Percentiles rank a stretch among this genome's conserved stretches.
Conservation (phyloP, 1,284 basidiomycete species). For the Fomitiporia mediterranea region DNA sequence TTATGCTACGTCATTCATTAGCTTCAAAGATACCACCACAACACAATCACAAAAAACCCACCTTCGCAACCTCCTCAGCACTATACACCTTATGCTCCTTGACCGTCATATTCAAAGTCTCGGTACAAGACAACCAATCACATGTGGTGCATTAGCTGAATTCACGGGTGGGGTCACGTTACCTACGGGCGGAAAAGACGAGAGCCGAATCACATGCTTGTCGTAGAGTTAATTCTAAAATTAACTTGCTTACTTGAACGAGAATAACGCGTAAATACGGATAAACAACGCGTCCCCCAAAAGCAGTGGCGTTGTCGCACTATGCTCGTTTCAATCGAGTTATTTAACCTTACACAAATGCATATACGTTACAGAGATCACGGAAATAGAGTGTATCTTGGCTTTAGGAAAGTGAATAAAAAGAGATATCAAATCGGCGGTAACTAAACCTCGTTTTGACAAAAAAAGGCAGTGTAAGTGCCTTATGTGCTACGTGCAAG, state of each 20-base stretch:
- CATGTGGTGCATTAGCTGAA: background rate
- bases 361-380: too few relatives aligned
- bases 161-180: background rate
- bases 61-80: slow-evolving; percentile 51
- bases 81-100: slow-evolving; percentile 36
- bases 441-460: too few relatives aligned
- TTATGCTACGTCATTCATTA: slow-evolving; percentile 52
- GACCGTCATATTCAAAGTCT: background rate
- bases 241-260: too few relatives aligned
- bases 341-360: too few relatives aligned
- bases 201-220: background rate
- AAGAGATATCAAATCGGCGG: too few relatives aligned
- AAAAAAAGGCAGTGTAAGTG: too few relatives aligned
- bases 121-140: background rate
- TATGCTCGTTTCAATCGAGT: too few relatives aligned
- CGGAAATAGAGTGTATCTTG: too few relatives aligned
- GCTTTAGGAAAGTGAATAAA: too few relatives aligned
- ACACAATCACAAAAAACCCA: slow-evolving; percentile 24
- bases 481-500: too few relatives aligned
- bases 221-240: too few relatives aligned
- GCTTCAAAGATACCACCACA: background rate
- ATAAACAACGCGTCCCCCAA: background rate
- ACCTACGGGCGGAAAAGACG: background rate
- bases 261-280: background rate
- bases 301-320: too few relatives aligned